Evolutionary conservation across 140 eudicot genomes (phyloP).

Genomic region (Erigeron philadelphicus): DNA sequence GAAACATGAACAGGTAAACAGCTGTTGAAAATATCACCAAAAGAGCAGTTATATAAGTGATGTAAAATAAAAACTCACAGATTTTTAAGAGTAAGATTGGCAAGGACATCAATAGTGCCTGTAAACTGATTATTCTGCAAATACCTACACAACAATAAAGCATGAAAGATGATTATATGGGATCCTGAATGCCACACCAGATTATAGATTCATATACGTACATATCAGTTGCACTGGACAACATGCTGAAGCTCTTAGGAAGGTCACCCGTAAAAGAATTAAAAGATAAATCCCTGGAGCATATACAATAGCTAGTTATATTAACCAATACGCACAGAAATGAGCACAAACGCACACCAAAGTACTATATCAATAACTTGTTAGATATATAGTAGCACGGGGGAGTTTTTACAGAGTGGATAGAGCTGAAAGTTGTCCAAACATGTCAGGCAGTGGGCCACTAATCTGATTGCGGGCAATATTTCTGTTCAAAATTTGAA

Average conservation of each 20-base stretch:
- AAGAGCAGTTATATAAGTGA: background rate
- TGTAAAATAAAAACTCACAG: conserved; percentile 33
- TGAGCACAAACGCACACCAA: background rate
- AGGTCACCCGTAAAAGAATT: conserved; percentile 46
- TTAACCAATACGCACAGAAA: background rate
- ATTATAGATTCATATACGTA: conserved; percentile 25
- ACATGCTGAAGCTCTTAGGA: conserved; percentile 41
- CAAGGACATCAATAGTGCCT: conserved; percentile 49
- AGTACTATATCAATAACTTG: too few species aligned
- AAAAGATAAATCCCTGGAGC: conserved; percentile 52
- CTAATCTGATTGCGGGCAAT: conserved; percentile 43
- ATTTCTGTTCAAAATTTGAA: conserved; percentile 28
- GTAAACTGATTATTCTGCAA: conserved; percentile 52
- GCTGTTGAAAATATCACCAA: conserved; percentile 8
- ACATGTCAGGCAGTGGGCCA: conserved; percentile 57
- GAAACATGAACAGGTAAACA: conserved; percentile 19
- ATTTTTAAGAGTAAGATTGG: conserved; percentile 49
- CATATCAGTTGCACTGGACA: conserved; percentile 40
- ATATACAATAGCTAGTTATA: background rate
- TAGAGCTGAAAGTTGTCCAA: conserved; percentile 43
- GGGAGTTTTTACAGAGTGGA: conserved; percentile 28
- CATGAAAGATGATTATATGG: conserved; percentile 14
- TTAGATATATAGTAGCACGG: too few species aligned
- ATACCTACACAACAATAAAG: conserved; percentile 32
- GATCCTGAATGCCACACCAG: background rate